Percentiles rank a stretch among this genome's conserved stretches.
phyloP scores from a whole-genome alignment of 768 basidiomycete genomes.

The Terana coerulea region DNA sequence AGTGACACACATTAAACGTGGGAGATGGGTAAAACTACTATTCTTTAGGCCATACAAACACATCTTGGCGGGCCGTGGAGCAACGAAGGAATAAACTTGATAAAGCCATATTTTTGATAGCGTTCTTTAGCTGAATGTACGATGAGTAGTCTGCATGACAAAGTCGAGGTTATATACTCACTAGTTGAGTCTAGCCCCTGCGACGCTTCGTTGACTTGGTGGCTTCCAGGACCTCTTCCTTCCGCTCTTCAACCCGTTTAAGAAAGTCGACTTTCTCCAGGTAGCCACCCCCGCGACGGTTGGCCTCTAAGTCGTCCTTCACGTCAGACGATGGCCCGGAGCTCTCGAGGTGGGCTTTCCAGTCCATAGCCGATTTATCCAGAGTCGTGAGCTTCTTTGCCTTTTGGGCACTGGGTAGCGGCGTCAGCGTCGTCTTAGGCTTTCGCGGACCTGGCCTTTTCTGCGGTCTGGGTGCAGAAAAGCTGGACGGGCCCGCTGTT shows the following conservation, averaged over 20 bases:
- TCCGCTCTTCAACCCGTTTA: constrained; percentile 67
- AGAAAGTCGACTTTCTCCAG: constrained; percentile 85
- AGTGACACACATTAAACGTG: too few species aligned
- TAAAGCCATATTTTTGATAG: too few species aligned
- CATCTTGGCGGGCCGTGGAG: too few species aligned
- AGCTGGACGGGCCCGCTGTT: constrained; percentile 8
- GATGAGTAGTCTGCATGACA: too few species aligned
- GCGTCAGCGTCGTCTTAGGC: constrained; percentile 51
- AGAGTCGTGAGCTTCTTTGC: constrained; percentile 78
- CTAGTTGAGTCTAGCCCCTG: constrained; percentile 1
- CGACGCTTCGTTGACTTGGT: constrained; percentile 52
- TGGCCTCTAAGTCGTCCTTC: constrained; percentile 71
- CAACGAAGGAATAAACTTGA: too few species aligned
- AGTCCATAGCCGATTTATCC: constrained; percentile 86
- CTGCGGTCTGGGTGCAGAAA: constrained; percentile 12
- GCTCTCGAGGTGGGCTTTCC: constrained; percentile 61
- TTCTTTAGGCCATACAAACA: too few species aligned
- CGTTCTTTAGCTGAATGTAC: too few species aligned
- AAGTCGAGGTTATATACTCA: not conserved
- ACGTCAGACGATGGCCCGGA: constrained; percentile 35
- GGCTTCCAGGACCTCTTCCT: constrained; percentile 59
- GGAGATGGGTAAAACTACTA: too few species aligned
- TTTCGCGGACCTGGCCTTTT: constrained; percentile 66
- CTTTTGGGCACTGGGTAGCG: constrained; percentile 51
- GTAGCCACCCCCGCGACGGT: constrained; percentile 73